Conservation (phyloP, 805 yeast genomes). For the Priceomyces haplophilus region DNA sequence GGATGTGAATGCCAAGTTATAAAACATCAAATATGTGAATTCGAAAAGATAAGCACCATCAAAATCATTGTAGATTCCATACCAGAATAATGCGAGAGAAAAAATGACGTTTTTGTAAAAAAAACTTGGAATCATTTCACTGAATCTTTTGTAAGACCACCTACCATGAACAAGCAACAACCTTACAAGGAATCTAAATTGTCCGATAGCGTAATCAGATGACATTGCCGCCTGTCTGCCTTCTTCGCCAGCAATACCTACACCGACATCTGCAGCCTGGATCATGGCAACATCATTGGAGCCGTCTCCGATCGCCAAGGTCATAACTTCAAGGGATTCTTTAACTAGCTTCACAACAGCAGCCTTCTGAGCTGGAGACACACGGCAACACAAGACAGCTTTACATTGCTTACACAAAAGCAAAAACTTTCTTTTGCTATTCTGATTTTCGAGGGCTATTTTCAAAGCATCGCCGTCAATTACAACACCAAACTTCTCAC, state of each 20-base stretch:
- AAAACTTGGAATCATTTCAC: constrained; percentile 82
- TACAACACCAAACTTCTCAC: constrained; percentile 63
- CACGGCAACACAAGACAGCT: constrained; percentile 83
- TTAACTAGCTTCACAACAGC: constrained; percentile 80
- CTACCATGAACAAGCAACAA: constrained; percentile 75
- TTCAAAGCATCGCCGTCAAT: constrained; percentile 78
- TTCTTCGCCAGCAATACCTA: constrained; percentile 90
- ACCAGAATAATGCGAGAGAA: constrained; percentile 75
- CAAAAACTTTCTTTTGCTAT: constrained; percentile 55
- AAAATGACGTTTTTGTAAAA: constrained; percentile 78
- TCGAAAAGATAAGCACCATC: constrained; percentile 80
- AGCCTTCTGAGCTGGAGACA: constrained; percentile 85
- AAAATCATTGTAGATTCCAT: constrained; percentile 67
- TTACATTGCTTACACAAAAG: constrained; percentile 75
- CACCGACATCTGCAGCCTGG: constrained; percentile 83
- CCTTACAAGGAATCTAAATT: constrained; percentile 67
- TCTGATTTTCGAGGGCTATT: constrained; percentile 39
- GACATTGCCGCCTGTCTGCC: constrained; percentile 90
- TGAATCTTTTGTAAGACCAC: constrained; percentile 79
- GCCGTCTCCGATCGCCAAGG: constrained; percentile 86
- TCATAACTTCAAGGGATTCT: constrained; percentile 72
- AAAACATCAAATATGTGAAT: constrained; percentile 76
- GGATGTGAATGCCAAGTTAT: constrained; percentile 79
- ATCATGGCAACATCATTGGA: constrained; percentile 90
- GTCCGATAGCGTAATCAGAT: constrained; percentile 83